These are phyloP conservation scores for Penicillium angulare DNA, from an alignment of 495 filamentous ascomycete genomes.

Conservation along the genomic window DNA sequence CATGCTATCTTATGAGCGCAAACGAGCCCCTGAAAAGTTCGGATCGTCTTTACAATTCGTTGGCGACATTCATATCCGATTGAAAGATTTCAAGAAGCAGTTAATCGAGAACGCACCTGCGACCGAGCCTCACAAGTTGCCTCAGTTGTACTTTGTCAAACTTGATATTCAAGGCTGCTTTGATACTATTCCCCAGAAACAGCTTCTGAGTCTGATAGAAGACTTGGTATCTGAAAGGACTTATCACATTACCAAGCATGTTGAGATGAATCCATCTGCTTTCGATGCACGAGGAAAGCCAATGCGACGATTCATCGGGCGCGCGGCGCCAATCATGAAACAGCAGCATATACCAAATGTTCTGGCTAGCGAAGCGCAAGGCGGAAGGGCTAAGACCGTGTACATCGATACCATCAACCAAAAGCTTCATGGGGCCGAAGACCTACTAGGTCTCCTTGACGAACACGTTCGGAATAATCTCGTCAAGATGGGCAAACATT, in stretches of 20 bases:
- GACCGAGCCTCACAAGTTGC: neutral
- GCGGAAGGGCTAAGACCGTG: conserved; percentile 58
- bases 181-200: conserved; percentile 86
- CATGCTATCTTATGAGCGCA: conserved; percentile 75
- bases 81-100: conserved; percentile 64
- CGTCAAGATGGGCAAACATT: conserved; percentile 85
- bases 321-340: conserved; percentile 52
- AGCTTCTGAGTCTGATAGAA: conserved; percentile 64
- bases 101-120: conserved; percentile 8
- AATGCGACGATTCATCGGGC: conserved; percentile 62
- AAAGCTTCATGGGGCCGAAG: conserved; percentile 49
- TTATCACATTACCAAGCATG: conserved; percentile 74
- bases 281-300: conserved; percentile 37
- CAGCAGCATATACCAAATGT: conserved; percentile 53
- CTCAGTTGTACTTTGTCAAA: conserved; percentile 77
- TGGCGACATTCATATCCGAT: conserved; percentile 72
- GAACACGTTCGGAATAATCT: conserved; percentile 81
- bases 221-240: conserved; percentile 59
- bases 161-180: conserved; percentile 90
- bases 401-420: conserved; percentile 65
- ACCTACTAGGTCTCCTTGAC: conserved; percentile 66
- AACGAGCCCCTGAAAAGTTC: conserved; percentile 56
- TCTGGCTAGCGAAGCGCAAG: conserved; percentile 44
- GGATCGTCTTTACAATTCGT: conserved; percentile 79
- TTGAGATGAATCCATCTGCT: conserved; percentile 56